Evolutionary conservation across 352 stramenopile genomes (phyloP), one percentile per base, ranked within the genome.

Genomic region (Phytophthora fragariaefolia): DNA sequence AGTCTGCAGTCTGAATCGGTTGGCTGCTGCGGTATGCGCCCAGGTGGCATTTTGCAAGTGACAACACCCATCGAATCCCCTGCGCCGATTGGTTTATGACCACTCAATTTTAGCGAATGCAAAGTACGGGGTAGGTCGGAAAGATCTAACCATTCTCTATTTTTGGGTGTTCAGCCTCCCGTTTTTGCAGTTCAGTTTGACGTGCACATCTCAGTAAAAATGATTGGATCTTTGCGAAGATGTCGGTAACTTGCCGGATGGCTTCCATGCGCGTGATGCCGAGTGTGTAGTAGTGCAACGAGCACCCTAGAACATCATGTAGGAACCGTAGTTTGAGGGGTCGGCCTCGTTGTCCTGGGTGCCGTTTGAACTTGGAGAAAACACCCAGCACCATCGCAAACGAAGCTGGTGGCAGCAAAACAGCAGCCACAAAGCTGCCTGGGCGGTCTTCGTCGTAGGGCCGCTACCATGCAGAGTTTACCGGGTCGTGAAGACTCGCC

Each of bases 261-360:
- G 12, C 13, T 49, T 55, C 9, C 1, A 28, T n/a, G 30, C 43
- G 5, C 38, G 23, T 17, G 40, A 60, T 30, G 40, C 26, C 0
- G n/a, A 51, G 2, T 40, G 36, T 59, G 36, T 49, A 59, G 38
- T 18, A 59, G 24, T 50, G 52, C 7, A 59, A 15, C 13, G 50
- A 7, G 18, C 36, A 59, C 34, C 20, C 36, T 24, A 59, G 52
- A 10, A 49, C 24, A 26, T 26, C 48, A 43, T 56, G 48, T 12
- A 56, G 1, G 12, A 30, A 56, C 7, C 17, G 48, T 9, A 45
- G 28, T 28, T 56, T 43, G 7, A 28, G 27, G n/a, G 48, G 48
- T 3, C n/a, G n/a, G 5, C 48, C 28, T 7, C 48, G 48, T 28
- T 43, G 28, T 12, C 48, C 48, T 8, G 30, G 26, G 4, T 18